Base-by-base conservation (phyloP, 179 eudicot species). In the Silene coronaria region DNA sequence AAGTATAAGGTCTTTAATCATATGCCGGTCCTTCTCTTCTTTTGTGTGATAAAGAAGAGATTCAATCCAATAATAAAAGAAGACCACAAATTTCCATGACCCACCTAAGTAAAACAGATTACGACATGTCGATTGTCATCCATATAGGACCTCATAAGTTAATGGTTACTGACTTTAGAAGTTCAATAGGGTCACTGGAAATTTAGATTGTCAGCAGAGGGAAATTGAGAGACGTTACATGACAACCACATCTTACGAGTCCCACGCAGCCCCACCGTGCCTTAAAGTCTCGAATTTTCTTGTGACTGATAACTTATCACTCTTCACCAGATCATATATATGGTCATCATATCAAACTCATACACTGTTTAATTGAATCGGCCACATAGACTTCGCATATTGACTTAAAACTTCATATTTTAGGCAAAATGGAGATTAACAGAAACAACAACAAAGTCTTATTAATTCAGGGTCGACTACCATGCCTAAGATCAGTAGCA, bases 111-210 rank as follows among this genome's bases (percentile, higher is more conserved):
- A 5, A 4, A 75, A 65, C 28, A 51, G 63, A 66, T 51, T 64
- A 30, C 19, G 62, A 67, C 78, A 55, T 70, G 7, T 60, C 23
- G 46, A 3, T 62, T 26, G 9, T 64, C 38, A 65, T 75, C 59
- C 70, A 32, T 34, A 75, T 70, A 27, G 12, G 24, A 27, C 24
- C 42, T 26, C 38, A 17, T 51, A 70, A 72, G 1, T 55, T n/a
- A 72, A 51, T n/a, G 46, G 28, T 21, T 22, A 72, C 65, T 53
- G 16, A 53, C 65, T 57, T 57, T 19, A 58, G 75, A 30, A 27
- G 75, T 55, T 57, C 75, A 17, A 10, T 55, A 72, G 75, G 75
- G 65, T 55, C 75, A 71, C 24, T 32, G 26, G 17, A 72, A 57
- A 72, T 32, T 57, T 21, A 11, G 65, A 32, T 28, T 58, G 30